These are phyloP conservation scores for Harringtonia aguacate DNA, from an alignment of 2,329 filamentous ascomycete genomes.

Conservation along the genomic window DNA sequence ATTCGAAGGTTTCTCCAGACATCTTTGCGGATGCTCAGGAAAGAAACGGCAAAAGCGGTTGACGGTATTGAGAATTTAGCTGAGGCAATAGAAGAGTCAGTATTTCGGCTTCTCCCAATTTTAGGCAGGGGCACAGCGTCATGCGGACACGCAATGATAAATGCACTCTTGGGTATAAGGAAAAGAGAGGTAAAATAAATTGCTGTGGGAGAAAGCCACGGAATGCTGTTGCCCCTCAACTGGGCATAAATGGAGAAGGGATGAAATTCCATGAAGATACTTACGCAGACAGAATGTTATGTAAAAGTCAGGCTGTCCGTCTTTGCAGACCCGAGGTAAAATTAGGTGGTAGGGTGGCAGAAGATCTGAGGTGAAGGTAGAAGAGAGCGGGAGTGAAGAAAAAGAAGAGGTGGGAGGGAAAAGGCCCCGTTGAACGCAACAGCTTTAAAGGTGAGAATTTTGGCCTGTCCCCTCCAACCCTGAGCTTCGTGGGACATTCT, in stretches of 20 bases:
- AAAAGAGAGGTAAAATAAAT: too few relatives aligned
- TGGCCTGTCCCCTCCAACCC: conserved; percentile 11
- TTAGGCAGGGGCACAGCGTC: too few relatives aligned
- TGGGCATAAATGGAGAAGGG: too few relatives aligned
- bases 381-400: conserved; percentile 8
- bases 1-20: conserved; percentile 93
- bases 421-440: conserved; percentile 13
- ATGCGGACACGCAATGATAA: too few relatives aligned
- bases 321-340: not conserved
- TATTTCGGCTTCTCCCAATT: not conserved
- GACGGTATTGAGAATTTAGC: not conserved
- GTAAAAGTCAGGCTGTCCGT: too few relatives aligned
- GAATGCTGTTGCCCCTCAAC: too few relatives aligned
- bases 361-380: not conserved
- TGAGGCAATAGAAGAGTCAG: not conserved
- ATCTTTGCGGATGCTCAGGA: conserved; percentile 48
- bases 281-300: too few relatives aligned
- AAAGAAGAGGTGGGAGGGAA: not conserved
- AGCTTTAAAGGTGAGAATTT: conserved; percentile 21
- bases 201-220: too few relatives aligned
- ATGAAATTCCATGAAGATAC: too few relatives aligned
- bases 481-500: conserved; percentile 20
- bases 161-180: too few relatives aligned
- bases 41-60: not conserved
- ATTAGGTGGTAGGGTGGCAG: not conserved